These are phyloP conservation scores for Botrytis fabae DNA, from an alignment of 2,329 filamentous ascomycete species.

Conservation along the genomic window DNA sequence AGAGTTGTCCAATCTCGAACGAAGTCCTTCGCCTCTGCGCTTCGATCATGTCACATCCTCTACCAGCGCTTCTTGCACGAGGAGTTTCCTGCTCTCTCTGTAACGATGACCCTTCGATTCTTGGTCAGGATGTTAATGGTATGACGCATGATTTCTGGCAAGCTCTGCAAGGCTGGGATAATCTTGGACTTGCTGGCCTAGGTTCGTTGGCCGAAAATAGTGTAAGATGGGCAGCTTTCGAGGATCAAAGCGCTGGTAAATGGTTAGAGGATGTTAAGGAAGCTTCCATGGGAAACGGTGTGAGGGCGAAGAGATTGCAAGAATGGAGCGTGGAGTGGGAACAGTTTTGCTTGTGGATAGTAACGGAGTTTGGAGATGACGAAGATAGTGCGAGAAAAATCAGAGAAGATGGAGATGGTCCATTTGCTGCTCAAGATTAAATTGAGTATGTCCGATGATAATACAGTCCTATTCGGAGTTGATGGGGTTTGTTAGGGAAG, in stretches of 20 bases:
- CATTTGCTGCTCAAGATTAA: constrained; percentile 30
- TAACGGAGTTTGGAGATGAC: constrained; percentile 67
- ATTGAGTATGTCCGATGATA: not conserved
- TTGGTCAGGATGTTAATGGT: constrained; percentile 78
- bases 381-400: constrained; percentile 30
- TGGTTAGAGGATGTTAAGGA: constrained; percentile 74
- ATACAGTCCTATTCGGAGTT: not conserved
- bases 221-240: constrained; percentile 84
- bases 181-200: constrained; percentile 82
- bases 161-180: constrained; percentile 86
- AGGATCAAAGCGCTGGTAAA: constrained; percentile 69
- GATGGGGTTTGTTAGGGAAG: not conserved
- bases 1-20: constrained; percentile 89
- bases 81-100: constrained; percentile 82
- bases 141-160: constrained; percentile 96
- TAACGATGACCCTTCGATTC: constrained; percentile 88
- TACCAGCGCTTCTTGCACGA: constrained; percentile 80
- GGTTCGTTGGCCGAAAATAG: constrained; percentile 90
- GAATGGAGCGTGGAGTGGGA: constrained; percentile 85
- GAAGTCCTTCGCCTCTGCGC: constrained; percentile 79
- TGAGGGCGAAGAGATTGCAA: constrained; percentile 71
- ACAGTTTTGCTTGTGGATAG: constrained; percentile 86
- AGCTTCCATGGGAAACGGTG: constrained; percentile 68
- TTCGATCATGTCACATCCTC: constrained; percentile 73
- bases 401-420: constrained; percentile 28